Evolutionary conservation across 352 stramenopile genomes (phyloP).

Genomic region (Phytophthora ramorum): DNA sequence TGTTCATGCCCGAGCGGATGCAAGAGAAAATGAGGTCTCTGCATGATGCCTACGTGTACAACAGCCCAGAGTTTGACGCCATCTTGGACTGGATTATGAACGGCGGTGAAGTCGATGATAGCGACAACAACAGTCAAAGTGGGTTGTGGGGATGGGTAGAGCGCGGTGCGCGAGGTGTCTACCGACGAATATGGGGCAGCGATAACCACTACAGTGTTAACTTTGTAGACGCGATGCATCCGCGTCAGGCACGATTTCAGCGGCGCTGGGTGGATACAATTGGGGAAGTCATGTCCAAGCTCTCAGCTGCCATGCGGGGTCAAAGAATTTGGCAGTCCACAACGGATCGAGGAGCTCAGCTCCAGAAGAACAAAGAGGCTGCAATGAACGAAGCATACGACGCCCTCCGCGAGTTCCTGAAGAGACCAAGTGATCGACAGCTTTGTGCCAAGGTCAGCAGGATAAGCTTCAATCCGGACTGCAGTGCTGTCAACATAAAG

Average conservation of each 20-base stretch:
- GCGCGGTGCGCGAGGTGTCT: not conserved
- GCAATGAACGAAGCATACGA: not conserved
- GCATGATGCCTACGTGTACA: not conserved
- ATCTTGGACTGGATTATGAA: constrained; percentile 4
- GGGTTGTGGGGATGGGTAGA: not conserved
- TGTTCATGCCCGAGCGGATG: constrained; percentile 20
- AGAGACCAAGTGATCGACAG: not conserved
- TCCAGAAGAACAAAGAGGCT: not conserved
- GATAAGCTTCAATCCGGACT: not conserved
- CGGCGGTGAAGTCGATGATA: not conserved
- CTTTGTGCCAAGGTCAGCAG: constrained; percentile 6
- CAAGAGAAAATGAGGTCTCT: constrained; percentile 21
- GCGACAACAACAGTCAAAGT: not conserved
- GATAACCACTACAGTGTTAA: not conserved
- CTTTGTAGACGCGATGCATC: constrained; percentile 2
- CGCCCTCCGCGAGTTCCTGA: not conserved
- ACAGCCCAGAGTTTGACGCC: not conserved
- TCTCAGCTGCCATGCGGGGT: not conserved
- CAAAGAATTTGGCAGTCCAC: not conserved
- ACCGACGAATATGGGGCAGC: not conserved
- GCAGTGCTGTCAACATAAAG: not conserved
- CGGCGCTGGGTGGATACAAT: not conserved
- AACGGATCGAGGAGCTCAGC: not conserved
- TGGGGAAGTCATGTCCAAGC: not conserved
- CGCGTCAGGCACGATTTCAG: not conserved